Evolutionary conservation across 176 grass and related monocot genomes (phyloP).

Genomic region (Rhynchospora breviuscula): DNA sequence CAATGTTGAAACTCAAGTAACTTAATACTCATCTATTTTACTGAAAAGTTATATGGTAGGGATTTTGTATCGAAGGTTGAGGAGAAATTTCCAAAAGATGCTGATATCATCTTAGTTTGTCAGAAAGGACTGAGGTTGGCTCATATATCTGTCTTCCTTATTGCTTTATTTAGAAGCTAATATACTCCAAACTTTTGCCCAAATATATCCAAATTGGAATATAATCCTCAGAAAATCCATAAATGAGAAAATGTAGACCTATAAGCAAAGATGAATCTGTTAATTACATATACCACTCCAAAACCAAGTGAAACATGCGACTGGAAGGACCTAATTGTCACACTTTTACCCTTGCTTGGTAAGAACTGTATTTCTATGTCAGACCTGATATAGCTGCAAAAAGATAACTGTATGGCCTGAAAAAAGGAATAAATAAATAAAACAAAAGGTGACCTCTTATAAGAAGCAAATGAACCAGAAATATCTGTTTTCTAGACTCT

Average conservation of each 20-base stretch:
- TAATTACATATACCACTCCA: background rate
- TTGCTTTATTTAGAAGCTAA: background rate
- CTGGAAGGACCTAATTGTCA: background rate
- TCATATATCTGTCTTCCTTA: slow-evolving; percentile 13
- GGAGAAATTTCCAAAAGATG: slow-evolving; percentile 91
- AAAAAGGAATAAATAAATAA: background rate
- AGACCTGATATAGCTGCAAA: background rate
- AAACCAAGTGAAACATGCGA: background rate
- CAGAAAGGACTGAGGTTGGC: slow-evolving; percentile 89
- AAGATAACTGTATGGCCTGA: background rate
- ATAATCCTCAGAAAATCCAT: slow-evolving; percentile 3
- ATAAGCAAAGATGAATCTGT: background rate
- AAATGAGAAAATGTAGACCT: background rate
- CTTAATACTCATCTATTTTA: slow-evolving; percentile 21
- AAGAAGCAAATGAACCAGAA: background rate
- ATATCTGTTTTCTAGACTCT: background rate
- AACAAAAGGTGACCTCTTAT: background rate
- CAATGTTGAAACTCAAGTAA: background rate
- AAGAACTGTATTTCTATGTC: background rate
- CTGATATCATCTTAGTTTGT: slow-evolving; percentile 75
- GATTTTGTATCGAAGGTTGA: slow-evolving; percentile 60
- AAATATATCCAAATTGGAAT: background rate
- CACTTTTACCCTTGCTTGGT: background rate
- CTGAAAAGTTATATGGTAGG: slow-evolving; percentile 40
- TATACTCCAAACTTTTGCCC: background rate